Evolutionary conservation across 148 eudicot species (phyloP).

Genomic region (Arctostaphylos glauca): DNA sequence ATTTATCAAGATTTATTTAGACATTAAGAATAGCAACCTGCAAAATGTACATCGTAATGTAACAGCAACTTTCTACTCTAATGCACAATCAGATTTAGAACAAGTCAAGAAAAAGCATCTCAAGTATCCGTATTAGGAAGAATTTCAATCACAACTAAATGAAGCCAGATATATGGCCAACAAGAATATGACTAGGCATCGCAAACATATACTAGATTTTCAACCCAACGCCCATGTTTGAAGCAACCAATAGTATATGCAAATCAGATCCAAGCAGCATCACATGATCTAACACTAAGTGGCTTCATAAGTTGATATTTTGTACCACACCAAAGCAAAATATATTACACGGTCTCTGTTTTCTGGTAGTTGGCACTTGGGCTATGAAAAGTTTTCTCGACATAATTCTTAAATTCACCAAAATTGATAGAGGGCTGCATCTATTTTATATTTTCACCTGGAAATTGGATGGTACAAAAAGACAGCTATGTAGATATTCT

Average conservation of each 20-base stretch:
- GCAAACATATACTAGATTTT: background rate
- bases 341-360: background rate
- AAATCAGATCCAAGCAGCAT: background rate
- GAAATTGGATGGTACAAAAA: background rate
- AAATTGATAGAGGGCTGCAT: background rate
- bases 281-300: background rate
- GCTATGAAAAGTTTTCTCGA: background rate
- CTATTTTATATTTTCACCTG: background rate
- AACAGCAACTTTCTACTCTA: background rate
- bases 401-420: background rate
- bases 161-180: background rate
- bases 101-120: constrained; percentile 1
- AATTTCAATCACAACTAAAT: constrained; percentile 4
- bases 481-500: background rate
- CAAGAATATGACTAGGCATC: background rate
- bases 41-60: background rate
- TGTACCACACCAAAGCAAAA: background rate
- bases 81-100: background rate
- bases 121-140: background rate
- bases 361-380: background rate
- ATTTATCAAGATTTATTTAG: constrained; percentile 15
- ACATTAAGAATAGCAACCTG: background rate
- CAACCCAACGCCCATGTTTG: background rate
- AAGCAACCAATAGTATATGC: background rate
- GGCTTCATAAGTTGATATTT: background rate